Conservation (phyloP, 177 flowering plant genomes). For the Vitis hybrid region DNA sequence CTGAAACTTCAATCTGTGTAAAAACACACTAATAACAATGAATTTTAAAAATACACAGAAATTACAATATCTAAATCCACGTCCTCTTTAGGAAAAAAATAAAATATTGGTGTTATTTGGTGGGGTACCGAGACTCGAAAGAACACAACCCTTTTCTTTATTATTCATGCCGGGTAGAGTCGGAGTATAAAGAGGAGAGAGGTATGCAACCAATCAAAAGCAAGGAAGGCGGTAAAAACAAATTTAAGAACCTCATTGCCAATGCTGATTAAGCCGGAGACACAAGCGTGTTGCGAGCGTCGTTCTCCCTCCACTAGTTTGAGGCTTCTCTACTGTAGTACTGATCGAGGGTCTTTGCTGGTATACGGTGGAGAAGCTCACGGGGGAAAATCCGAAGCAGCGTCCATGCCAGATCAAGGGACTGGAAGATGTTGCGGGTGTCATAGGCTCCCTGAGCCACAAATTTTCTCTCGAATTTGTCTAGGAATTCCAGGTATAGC, state of each 20-base stretch:
- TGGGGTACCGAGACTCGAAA: conserved; percentile 14
- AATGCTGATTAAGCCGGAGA: not conserved
- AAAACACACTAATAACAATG: not conserved
- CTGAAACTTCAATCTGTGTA: not conserved
- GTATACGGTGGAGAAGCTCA: conserved; percentile 96
- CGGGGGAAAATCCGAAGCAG: conserved; percentile 94
- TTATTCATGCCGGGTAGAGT: conserved; percentile 1
- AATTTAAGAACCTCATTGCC: conserved; percentile 7
- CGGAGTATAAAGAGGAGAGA: too few species aligned
- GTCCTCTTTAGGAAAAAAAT: conserved; percentile 4
- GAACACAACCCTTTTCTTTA: conserved; percentile 14
- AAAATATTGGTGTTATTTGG: conserved; percentile 9
- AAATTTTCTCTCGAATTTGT: conserved; percentile 95
- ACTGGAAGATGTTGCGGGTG: conserved; percentile 90
- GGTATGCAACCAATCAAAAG: too few species aligned
- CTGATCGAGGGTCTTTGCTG: conserved; percentile 89
- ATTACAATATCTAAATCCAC: conserved; percentile 16
- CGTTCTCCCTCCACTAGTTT: conserved; percentile 29
- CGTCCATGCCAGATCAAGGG: conserved; percentile 97
- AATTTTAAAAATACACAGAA: conserved; percentile 7
- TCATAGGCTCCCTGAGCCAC: conserved; percentile 94
- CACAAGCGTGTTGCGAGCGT: not conserved
- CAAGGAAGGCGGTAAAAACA: not conserved
- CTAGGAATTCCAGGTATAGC: conserved; percentile 92
- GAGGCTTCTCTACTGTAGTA: conserved; percentile 82